Evolutionary conservation across 2,329 filamentous ascomycete species (phyloP).

Genomic region (Phaeosphaeria sp.): DNA sequence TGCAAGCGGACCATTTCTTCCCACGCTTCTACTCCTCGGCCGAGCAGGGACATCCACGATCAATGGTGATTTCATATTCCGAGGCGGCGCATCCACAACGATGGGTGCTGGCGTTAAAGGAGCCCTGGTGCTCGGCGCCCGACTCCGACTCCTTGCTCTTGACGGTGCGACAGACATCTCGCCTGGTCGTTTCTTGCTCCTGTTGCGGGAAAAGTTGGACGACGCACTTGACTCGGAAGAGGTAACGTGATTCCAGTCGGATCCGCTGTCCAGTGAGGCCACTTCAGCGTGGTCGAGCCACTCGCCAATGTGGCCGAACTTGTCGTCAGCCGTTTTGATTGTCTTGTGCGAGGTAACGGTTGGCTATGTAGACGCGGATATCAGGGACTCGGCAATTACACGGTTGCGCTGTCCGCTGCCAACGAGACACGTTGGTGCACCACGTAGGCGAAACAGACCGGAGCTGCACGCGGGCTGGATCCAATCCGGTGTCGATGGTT

Average conservation of each 20-base stretch:
- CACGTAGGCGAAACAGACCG: slow-evolving; percentile 3
- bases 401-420: slow-evolving; percentile 7
- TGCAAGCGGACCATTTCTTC: slow-evolving; percentile 23
- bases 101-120: slow-evolving; percentile 30
- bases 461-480: neutral
- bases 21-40: slow-evolving; percentile 34
- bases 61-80: slow-evolving; percentile 35
- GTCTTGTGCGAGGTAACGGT: slow-evolving; percentile 5
- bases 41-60: slow-evolving; percentile 37
- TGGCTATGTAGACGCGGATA: slow-evolving; percentile 9
- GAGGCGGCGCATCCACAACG: slow-evolving; percentile 30
- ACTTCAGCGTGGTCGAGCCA: slow-evolving; percentile 28
- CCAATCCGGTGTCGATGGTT: neutral
- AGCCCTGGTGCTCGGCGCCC: slow-evolving; percentile 36
- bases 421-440: slow-evolving; percentile 1
- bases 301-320: slow-evolving; percentile 17
- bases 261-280: slow-evolving; percentile 27
- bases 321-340: slow-evolving; percentile 15
- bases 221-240: slow-evolving; percentile 26
- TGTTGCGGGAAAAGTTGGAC: slow-evolving; percentile 23
- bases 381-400: slow-evolving; percentile 1
- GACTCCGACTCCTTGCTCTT: slow-evolving; percentile 36
- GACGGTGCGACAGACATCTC: slow-evolving; percentile 38
- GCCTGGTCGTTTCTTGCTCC: slow-evolving; percentile 16
- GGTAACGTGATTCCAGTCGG: slow-evolving; percentile 27